A percentile compares a stretch with the other conserved stretches of the same genome.
Conservation (phyloP, 805 yeast genomes). For the Yamadazyma akitaensis region DNA sequence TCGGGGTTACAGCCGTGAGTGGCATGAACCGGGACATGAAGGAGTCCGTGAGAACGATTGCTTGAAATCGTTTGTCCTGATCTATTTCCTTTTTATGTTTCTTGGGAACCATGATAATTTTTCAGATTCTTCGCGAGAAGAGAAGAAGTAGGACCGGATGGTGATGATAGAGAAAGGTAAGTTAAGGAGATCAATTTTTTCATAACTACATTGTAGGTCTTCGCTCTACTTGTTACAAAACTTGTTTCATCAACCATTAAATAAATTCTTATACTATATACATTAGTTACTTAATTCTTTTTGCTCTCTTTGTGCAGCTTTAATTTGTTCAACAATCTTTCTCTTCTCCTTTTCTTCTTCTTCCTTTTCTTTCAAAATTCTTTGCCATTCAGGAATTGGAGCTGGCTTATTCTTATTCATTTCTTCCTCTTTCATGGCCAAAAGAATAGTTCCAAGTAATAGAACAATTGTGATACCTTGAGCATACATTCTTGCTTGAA, state of each 20-base stretch:
- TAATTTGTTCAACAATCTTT: constrained; percentile 3
- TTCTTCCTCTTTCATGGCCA: constrained; percentile 62
- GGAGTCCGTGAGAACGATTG: constrained; percentile 91
- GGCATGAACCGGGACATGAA: constrained; percentile 94
- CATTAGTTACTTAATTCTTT: constrained; percentile 6
- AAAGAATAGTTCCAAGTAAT: constrained; percentile 64
- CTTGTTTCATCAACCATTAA: too few relatives aligned
- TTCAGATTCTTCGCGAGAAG: neutral
- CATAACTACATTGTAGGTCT: too few relatives aligned
- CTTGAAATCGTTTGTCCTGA: constrained; percentile 79
- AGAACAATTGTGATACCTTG: constrained; percentile 75
- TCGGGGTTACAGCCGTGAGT: constrained; percentile 75
- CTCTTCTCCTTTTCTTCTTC: constrained; percentile 14
- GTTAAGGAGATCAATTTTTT: neutral
- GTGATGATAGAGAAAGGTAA: neutral
- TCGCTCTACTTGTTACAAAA: too few relatives aligned
- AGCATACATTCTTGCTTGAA: constrained; percentile 89
- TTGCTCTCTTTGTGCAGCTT: constrained; percentile 7
- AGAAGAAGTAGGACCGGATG: too few relatives aligned
- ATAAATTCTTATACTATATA: too few relatives aligned
- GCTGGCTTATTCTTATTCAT: constrained; percentile 36
- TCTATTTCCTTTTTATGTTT: constrained; percentile 53
- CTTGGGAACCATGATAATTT: constrained; percentile 42
- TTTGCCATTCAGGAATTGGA: constrained; percentile 37
- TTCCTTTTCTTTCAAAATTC: constrained; percentile 23